phyloP scores from a whole-genome alignment of 176 grass and related monocot species.

The Lolium perenne region DNA sequence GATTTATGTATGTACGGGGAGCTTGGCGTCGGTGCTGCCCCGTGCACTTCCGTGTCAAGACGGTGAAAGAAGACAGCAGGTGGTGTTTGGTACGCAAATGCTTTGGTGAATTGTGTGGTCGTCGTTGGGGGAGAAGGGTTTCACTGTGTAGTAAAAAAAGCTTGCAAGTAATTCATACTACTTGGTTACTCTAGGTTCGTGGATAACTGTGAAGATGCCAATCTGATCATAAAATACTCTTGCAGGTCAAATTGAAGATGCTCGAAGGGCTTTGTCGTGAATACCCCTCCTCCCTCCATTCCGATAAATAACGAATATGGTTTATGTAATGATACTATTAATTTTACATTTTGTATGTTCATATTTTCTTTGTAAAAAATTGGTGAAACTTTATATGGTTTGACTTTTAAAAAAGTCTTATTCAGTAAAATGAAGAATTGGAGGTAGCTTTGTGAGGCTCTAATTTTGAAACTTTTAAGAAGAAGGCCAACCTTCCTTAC shows the following conservation, averaged over 20 bases:
- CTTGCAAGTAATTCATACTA: background rate
- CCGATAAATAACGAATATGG: no score
- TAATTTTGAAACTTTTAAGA: no score
- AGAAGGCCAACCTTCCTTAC: no score
- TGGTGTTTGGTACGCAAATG: constrained; percentile 35
- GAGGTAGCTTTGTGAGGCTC: no score
- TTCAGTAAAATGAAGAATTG: no score
- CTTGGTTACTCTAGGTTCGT: background rate
- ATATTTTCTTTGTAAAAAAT: no score
- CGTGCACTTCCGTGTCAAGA: no score
- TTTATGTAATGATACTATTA: no score
- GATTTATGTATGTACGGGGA: constrained; percentile 12
- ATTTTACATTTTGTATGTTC: no score
- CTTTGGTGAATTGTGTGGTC: background rate
- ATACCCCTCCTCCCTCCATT: no score
- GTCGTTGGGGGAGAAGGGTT: background rate
- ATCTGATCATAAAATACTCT: background rate
- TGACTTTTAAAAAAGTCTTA: no score
- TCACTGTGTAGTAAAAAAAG: background rate
- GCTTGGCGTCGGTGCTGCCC: background rate
- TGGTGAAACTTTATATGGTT: no score
- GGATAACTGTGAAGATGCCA: background rate
- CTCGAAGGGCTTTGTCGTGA: background rate
- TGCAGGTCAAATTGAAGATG: background rate
- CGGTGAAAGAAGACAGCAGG: background rate